Conservation (phyloP, 768 basidiomycete species). For the Kwoniella heveanensis region DNA sequence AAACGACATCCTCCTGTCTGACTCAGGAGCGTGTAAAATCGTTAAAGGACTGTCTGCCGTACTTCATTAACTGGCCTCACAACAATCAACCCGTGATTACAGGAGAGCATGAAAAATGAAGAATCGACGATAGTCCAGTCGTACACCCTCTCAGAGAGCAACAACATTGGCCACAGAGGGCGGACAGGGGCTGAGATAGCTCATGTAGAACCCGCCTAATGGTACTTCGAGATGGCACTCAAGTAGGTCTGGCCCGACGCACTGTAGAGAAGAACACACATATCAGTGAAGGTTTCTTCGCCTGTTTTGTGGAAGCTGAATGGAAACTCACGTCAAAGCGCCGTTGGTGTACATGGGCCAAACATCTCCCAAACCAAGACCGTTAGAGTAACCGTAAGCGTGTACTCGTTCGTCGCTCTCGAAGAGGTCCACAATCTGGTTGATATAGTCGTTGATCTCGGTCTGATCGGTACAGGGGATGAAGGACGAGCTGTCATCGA, state of each 20-base stretch:
- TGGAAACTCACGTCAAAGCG: constrained; percentile 46
- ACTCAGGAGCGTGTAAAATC: neutral
- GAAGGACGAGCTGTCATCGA: constrained; percentile 50
- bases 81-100: neutral
- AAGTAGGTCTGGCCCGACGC: constrained; percentile 51
- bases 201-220: constrained; percentile 14
- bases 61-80: neutral
- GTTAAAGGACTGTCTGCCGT: neutral
- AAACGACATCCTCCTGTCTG: neutral
- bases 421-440: constrained; percentile 53
- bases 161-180: neutral
- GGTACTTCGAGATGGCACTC: constrained; percentile 49
- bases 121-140: neutral
- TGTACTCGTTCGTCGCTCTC: constrained; percentile 50
- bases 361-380: constrained; percentile 50
- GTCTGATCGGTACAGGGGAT: constrained; percentile 54
- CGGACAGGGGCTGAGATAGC: no score
- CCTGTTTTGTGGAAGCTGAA: neutral
- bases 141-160: neutral
- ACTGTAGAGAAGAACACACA: constrained; percentile 21
- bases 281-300: no score
- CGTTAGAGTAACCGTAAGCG: constrained; percentile 55
- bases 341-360: constrained; percentile 51
- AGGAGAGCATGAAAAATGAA: neutral
- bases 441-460: constrained; percentile 55